Conservation (phyloP, 768 basidiomycete species). For the Goffeauzyma gilvescens region DNA sequence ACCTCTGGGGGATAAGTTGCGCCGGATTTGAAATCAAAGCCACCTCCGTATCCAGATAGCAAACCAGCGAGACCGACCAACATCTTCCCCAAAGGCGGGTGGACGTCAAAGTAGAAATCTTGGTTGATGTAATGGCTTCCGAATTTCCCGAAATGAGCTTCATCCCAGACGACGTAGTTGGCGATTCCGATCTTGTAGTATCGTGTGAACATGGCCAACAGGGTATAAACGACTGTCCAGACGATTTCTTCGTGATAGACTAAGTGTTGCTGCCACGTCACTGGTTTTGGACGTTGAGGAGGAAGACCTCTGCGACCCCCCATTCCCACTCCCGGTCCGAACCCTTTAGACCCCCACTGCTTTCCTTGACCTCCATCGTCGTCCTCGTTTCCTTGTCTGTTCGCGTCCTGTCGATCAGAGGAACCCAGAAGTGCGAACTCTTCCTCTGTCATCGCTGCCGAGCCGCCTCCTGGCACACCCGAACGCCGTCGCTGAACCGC, state of each 20-base stretch:
- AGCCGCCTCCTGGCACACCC: too few species aligned
- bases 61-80: constrained; percentile 84
- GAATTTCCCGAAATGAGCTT: constrained; percentile 99
- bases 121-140: constrained; percentile 95
- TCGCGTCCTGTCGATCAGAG: too few species aligned
- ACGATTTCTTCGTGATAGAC: constrained; percentile 29
- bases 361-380: constrained; percentile 13
- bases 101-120: constrained; percentile 98
- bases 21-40: constrained; percentile 87
- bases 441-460: too few species aligned
- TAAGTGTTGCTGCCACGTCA: constrained; percentile 21
- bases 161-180: constrained; percentile 86
- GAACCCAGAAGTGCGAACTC: too few species aligned
- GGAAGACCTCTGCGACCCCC: constrained; percentile 29
- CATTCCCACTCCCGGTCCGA: constrained; percentile 24
- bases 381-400: not conserved
- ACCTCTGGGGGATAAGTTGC: constrained; percentile 61
- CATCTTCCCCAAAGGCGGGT: constrained; percentile 98
- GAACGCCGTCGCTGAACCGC: too few species aligned
- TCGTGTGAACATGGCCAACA: constrained; percentile 84
- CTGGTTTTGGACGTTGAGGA: constrained; percentile 17
- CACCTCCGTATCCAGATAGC: constrained; percentile 74
- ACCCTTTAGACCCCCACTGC: constrained; percentile 27
- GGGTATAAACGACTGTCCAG: constrained; percentile 54
- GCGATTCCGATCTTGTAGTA: constrained; percentile 80